phyloP scores from a whole-genome alignment of 768 basidiomycete species.

The Agaricus subrufescens region DNA sequence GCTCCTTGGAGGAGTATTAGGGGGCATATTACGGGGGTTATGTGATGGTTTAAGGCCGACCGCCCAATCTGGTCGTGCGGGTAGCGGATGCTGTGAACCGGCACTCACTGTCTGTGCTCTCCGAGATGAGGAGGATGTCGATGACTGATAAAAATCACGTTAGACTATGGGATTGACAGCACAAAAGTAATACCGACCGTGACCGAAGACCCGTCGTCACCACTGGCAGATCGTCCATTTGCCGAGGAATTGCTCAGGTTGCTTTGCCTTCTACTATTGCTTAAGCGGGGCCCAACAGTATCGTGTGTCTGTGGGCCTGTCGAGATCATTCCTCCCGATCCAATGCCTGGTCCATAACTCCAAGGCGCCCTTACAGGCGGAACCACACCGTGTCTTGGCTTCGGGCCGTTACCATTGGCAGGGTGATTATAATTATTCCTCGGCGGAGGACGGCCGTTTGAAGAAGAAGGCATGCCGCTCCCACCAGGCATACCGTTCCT shows the following conservation, averaged over 20 bases:
- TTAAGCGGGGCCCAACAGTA: slow-evolving; percentile 63
- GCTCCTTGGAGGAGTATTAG: slow-evolving; percentile 33
- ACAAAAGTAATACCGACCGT: slow-evolving; percentile 48
- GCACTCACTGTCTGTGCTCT: slow-evolving; percentile 71
- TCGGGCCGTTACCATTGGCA: slow-evolving; percentile 26
- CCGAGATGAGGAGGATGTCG: slow-evolving; percentile 77
- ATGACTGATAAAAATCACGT: slow-evolving; percentile 40
- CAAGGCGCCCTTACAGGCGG: slow-evolving; percentile 47
- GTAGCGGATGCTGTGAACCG: slow-evolving; percentile 73
- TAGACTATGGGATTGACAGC: slow-evolving; percentile 8
- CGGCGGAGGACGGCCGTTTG: slow-evolving; percentile 22
- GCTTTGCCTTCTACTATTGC: slow-evolving; percentile 46
- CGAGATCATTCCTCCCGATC: slow-evolving; percentile 39
- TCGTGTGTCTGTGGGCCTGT: slow-evolving; percentile 32
- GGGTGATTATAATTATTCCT: slow-evolving; percentile 16
- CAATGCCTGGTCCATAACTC: slow-evolving; percentile 66
- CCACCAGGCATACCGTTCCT: slow-evolving; percentile 16
- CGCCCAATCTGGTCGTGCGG: slow-evolving; percentile 85
- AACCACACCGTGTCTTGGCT: slow-evolving; percentile 26
- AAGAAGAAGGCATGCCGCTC: slow-evolving; percentile 20
- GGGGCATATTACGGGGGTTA: slow-evolving; percentile 36
- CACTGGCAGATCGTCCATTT: slow-evolving; percentile 51
- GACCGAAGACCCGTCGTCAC: slow-evolving; percentile 74
- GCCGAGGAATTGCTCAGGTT: slow-evolving; percentile 48
- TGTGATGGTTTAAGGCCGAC: slow-evolving; percentile 79